Evolutionary conservation across 495 filamentous ascomycete species (phyloP).

Genomic region (Daldinia vernicosa): DNA sequence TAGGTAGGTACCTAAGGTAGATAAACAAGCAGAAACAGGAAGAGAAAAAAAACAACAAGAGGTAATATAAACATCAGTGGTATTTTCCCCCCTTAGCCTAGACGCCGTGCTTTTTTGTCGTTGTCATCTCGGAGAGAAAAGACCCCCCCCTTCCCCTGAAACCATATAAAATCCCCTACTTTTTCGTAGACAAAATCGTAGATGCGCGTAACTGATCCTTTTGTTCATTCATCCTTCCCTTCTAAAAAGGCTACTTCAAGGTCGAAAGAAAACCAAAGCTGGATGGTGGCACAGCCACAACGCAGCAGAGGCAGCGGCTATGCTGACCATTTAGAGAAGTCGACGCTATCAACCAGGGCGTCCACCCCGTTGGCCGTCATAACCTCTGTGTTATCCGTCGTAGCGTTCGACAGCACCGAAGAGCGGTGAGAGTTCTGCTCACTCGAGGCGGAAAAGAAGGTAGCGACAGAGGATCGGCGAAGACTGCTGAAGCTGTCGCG

Average conservation of each 20-base stretch:
- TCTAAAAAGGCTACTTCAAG: background rate
- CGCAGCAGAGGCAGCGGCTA: background rate
- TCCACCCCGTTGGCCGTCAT: conserved; percentile 53
- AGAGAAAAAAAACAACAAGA: background rate
- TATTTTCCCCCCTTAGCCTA: conserved; percentile 43
- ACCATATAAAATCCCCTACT: conserved; percentile 10
- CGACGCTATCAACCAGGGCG: conserved; percentile 61
- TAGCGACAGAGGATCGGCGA: conserved; percentile 62
- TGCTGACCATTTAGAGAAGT: conserved; percentile 67
- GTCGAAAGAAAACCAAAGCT: background rate
- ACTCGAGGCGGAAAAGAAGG: conserved; percentile 59
- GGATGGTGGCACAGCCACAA: background rate
- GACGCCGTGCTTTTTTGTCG: conserved; percentile 43
- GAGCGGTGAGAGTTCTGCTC: conserved; percentile 61
- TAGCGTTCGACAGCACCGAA: conserved; percentile 58
- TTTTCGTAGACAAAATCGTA: conserved; percentile 36
- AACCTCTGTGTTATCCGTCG: conserved; percentile 60
- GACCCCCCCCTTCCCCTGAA: conserved; percentile 27
- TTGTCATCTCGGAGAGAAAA: conserved; percentile 7
- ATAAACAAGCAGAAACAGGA: background rate
- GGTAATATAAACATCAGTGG: conserved; percentile 40
- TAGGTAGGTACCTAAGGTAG: background rate
- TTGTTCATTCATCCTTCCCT: background rate
- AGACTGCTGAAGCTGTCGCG: conserved; percentile 62
- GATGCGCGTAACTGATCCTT: conserved; percentile 24